Evolutionary conservation across 208 protist genomes (phyloP).

Genomic region (Leishmania arabica): DNA sequence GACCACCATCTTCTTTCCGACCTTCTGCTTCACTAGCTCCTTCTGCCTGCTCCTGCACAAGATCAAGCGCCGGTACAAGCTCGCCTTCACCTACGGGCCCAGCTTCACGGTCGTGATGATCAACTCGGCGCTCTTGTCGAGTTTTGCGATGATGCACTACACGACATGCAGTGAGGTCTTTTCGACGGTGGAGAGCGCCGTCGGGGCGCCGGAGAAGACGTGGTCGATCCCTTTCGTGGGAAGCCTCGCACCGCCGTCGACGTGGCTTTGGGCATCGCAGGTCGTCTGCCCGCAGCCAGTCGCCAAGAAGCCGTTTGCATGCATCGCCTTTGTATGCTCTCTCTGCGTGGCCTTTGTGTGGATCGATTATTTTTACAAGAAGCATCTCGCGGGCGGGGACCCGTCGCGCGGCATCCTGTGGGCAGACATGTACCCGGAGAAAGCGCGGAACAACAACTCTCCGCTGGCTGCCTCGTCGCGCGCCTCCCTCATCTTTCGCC

Average conservation of each 20-base stretch:
- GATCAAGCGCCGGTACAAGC: slow-evolving; percentile 53
- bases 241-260: not conserved
- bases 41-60: slow-evolving; percentile 75
- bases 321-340: slow-evolving; percentile 40
- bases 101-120: slow-evolving; percentile 53
- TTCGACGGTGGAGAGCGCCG: slow-evolving; percentile 13
- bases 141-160: slow-evolving; percentile 71
- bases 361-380: slow-evolving; percentile 78
- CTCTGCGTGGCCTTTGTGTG: slow-evolving; percentile 54
- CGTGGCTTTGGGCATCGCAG: slow-evolving; percentile 3
- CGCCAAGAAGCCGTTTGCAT: slow-evolving; percentile 28
- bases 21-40: slow-evolving; percentile 49
- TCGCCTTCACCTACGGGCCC: slow-evolving; percentile 74
- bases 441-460: slow-evolving; percentile 7
- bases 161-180: slow-evolving; percentile 46
- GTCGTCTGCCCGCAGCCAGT: slow-evolving; percentile 24
- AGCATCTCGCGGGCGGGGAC: slow-evolving; percentile 44
- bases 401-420: slow-evolving; percentile 77
- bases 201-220: slow-evolving; percentile 4
- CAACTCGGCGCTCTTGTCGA: slow-evolving; percentile 73
- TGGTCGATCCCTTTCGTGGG: not conserved
- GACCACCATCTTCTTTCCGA: slow-evolving; percentile 72
- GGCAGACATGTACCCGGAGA: slow-evolving; percentile 53
- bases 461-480: not conserved
- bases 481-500: slow-evolving; percentile 4